Conservation (phyloP, 2,329 filamentous ascomycete species). For the Sporothrix euskadiensis region DNA sequence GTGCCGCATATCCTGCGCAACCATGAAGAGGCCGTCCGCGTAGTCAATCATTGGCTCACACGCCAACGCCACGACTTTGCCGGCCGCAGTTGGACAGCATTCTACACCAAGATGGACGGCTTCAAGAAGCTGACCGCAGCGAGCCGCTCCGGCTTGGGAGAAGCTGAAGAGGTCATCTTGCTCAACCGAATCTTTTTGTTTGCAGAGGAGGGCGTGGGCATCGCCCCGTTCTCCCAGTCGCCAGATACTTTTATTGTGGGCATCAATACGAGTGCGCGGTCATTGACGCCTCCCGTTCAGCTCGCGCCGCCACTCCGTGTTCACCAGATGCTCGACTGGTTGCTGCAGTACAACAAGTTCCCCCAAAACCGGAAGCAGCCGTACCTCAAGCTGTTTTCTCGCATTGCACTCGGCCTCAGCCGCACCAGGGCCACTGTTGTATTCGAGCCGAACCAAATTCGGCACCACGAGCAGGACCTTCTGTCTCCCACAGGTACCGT, state of each 20-base stretch:
- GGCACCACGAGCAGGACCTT: conserved; percentile 42
- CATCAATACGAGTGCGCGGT: background rate
- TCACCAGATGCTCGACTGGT: conserved; percentile 53
- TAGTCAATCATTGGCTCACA: conserved; percentile 47
- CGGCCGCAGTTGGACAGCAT: conserved; percentile 51
- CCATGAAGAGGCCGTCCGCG: conserved; percentile 37
- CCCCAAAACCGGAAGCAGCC: conserved; percentile 49
- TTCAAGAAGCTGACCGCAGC: conserved; percentile 41
- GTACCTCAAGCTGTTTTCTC: conserved; percentile 59
- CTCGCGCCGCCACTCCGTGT: conserved; percentile 33
- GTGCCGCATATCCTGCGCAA: conserved; percentile 38
- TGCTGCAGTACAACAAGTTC: conserved; percentile 45
- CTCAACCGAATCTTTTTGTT: conserved; percentile 56
- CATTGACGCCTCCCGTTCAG: background rate
- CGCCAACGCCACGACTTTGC: conserved; percentile 46
- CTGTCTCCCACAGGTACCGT: conserved; percentile 45
- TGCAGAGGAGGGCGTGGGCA: conserved; percentile 50
- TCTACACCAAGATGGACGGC: conserved; percentile 45
- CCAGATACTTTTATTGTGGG: background rate
- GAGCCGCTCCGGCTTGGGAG: conserved; percentile 38
- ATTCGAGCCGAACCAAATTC: conserved; percentile 51
- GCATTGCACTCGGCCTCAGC: conserved; percentile 56
- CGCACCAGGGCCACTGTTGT: conserved; percentile 50
- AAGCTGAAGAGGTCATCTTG: conserved; percentile 38
- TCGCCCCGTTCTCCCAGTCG: conserved; percentile 36